phyloP scores from a whole-genome alignment of 1,139 yeast genomes.

The Pneumocystis carinii region DNA sequence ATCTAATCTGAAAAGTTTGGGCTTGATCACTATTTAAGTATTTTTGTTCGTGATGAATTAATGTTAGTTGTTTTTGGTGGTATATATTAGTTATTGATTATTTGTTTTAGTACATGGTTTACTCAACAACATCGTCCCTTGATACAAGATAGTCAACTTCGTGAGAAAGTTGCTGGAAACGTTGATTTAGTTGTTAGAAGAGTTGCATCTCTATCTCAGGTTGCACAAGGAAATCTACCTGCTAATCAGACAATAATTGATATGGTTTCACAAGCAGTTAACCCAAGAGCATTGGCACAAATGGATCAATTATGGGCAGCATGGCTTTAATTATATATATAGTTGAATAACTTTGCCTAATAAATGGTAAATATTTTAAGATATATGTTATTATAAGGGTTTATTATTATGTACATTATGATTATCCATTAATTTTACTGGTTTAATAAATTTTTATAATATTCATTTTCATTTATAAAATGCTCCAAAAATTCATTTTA shows the following conservation, averaged over 20 bases:
- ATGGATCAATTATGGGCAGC: constrained; percentile 96
- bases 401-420: background rate
- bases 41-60: constrained; percentile 90
- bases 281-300: constrained; percentile 83
- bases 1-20: constrained; percentile 12
- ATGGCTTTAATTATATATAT: constrained; percentile 26
- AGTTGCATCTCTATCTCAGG: constrained; percentile 51
- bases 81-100: background rate
- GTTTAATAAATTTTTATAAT: background rate
- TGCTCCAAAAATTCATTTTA: background rate
- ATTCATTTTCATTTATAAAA: background rate
- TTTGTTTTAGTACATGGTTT: constrained; percentile 48
- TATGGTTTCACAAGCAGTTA: constrained; percentile 86
- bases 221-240: constrained; percentile 57
- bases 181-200: constrained; percentile 71
- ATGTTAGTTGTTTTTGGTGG: constrained; percentile 22
- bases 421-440: background rate
- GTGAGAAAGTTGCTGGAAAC: constrained; percentile 77
- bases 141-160: constrained; percentile 62
- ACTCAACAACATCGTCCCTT: constrained; percentile 56
- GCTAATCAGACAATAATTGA: constrained; percentile 91
- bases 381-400: background rate
- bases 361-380: background rate
- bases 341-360: background rate
- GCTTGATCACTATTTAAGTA: constrained; percentile 66